Evolutionary conservation across 805 yeast species (phyloP).

Genomic region (Metschnikowia henanensis): DNA sequence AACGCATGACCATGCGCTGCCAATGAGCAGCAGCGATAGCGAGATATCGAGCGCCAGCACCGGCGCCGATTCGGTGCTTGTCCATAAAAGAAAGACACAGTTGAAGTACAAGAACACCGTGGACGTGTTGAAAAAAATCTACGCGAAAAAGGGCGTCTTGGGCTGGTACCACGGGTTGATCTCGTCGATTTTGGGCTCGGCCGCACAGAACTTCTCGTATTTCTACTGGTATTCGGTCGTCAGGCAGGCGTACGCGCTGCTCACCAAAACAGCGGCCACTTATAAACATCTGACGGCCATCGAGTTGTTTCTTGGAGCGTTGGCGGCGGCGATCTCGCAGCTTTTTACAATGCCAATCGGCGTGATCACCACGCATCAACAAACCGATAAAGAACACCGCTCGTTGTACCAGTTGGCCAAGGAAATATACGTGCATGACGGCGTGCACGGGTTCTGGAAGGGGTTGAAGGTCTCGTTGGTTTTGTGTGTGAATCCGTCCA

Average conservation of each 20-base stretch:
- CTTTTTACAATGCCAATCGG: conserved; percentile 79
- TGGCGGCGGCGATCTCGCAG: conserved; percentile 83
- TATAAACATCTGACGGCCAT: conserved; percentile 53
- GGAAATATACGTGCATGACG: conserved; percentile 61
- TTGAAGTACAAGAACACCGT: conserved; percentile 52
- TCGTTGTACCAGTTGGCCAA: conserved; percentile 33
- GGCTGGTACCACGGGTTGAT: conserved; percentile 76
- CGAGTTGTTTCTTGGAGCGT: conserved; percentile 72
- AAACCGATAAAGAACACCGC: conserved; percentile 47
- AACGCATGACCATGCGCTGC: conserved; percentile 13
- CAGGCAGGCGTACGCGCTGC: conserved; percentile 51
- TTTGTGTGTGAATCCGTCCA: conserved; percentile 79
- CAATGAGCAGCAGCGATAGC: conserved; percentile 10
- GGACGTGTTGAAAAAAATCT: conserved; percentile 63
- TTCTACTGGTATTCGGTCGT: conserved; percentile 86
- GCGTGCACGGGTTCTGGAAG: conserved; percentile 73
- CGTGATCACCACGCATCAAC: conserved; percentile 64
- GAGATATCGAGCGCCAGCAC: conserved; percentile 14
- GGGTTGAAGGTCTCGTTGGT: conserved; percentile 81
- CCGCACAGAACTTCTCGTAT: conserved; percentile 78
- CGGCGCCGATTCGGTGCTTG: conserved; percentile 20
- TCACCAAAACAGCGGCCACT: conserved; percentile 35
- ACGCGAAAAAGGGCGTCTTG: conserved; percentile 55
- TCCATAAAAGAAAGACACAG: conserved; percentile 22
- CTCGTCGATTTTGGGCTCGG: conserved; percentile 67